phyloP scores from a whole-genome alignment of 108 stramenopile genomes.

The Discostella pseudostelligera region DNA sequence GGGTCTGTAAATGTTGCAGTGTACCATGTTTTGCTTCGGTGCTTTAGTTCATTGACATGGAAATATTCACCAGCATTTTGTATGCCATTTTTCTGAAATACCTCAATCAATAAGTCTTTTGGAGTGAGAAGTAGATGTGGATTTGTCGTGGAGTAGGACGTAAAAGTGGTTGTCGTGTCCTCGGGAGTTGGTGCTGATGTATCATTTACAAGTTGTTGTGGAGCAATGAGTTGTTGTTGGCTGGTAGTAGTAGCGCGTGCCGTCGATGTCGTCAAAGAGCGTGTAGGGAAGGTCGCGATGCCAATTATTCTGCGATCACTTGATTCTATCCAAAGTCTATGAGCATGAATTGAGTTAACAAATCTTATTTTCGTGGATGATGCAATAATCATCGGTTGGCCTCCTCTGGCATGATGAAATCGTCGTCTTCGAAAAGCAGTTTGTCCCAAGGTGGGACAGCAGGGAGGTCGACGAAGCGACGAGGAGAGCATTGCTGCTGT shows the following conservation, averaged over 20 bases:
- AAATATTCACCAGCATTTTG: neutral
- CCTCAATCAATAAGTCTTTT: neutral
- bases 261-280: neutral
- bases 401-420: neutral
- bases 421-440: no score
- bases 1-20: slow-evolving; percentile 30
- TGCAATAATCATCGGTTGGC: no score
- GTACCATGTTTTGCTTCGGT: slow-evolving; percentile 14
- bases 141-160: neutral
- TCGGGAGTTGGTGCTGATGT: neutral
- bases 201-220: neutral
- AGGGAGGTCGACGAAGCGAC: neutral
- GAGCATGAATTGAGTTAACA: neutral
- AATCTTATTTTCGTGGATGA: neutral
- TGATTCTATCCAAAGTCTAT: neutral
- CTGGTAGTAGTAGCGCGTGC: no score
- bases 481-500: no score
- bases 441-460: neutral
- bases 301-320: neutral
- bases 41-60: neutral
- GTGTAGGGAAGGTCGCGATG: neutral
- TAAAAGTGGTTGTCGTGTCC: neutral
- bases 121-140: slow-evolving; percentile 1
- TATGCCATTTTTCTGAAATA: neutral
- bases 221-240: neutral